Base-by-base conservation (phyloP, 176 grass and related monocot species). In the Zizania latifolia region DNA sequence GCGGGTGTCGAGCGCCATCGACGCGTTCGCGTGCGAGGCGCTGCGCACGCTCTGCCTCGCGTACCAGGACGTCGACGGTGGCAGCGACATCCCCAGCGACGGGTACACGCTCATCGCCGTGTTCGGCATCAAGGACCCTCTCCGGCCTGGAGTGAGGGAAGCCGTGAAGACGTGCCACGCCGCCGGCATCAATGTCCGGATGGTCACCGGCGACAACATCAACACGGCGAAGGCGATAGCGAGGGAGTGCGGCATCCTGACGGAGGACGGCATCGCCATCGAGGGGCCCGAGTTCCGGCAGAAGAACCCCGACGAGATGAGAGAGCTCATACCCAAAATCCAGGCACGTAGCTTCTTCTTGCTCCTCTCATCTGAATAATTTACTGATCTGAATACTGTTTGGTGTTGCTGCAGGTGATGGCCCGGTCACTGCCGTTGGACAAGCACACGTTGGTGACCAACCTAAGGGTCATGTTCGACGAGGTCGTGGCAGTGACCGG, bases 141-240 rank as follows among this genome's bases (percentile, higher is more conserved):
- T 97, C 33, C 78, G 94, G 5, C 86, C 90, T 3, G 90, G 90
- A 13, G 94, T 97, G 2, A 91, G 85, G 82, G 88, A 97, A 55
- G 94, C 94, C 38, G 90, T 97, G 27, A 45, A 48, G 84, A 93
- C 86, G 16, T 97, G 94, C 59, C 77, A 70, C 16, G 83, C 72
- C 17, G 94, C 94, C 3, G 94, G 94, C 19, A 93, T 97, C 79
- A 91, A 84, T 39, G 90, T 97, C 34, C 86, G 94, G 27, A 97
- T 97, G 94, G 94, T 97, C 70, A 97, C 94, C 19, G 94, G 94
- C 12, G 94, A 97, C 65, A 97, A 97, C 77, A 97, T 97, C 55
- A 97, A 83, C 81, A 97, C 90, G 19, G 94, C 94, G 0, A 97
- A 97, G 65, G 94, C 94, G 2, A 97, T 97, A 21, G 94, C 94